phyloP scores from a whole-genome alignment of 2,329 filamentous ascomycete species.

The Sphaerostilbella broomeana region DNA sequence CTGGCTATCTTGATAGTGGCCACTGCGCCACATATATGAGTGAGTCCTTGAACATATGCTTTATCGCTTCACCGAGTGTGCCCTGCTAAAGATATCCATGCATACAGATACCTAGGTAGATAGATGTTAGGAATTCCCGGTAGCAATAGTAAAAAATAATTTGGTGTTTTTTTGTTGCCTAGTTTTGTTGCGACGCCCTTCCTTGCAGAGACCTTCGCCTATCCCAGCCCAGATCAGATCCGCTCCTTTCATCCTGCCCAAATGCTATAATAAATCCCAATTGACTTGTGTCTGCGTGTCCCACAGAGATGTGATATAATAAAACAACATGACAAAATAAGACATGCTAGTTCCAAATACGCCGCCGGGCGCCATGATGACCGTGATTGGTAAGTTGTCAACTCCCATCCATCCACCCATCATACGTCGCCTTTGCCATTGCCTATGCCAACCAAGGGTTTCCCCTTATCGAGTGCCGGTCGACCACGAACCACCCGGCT shows the following conservation, averaged over 20 bases:
- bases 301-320: constrained; percentile 4
- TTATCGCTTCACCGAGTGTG: no score
- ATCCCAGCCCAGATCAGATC: no score
- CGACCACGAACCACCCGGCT: constrained; percentile 10
- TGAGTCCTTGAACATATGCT: no score
- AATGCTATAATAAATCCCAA: neutral
- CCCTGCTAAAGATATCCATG: no score
- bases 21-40: no score
- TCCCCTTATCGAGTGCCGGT: neutral
- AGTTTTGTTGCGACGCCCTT: no score
- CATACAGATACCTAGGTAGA: no score
- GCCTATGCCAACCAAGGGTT: neutral
- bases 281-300: neutral
- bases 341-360: constrained; percentile 10
- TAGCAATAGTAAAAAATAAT: no score
- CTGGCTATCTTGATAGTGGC: no score
- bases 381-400: constrained; percentile 1
- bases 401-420: neutral
- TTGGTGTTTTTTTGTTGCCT: no score
- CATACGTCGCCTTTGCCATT: neutral
- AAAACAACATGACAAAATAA: constrained; percentile 3
- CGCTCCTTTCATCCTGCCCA: neutral
- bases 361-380: constrained; percentile 13
- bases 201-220: no score
- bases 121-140: no score